phyloP scores from a whole-genome alignment of 345 rosid genomes.

The Bruguiera sexangula region DNA sequence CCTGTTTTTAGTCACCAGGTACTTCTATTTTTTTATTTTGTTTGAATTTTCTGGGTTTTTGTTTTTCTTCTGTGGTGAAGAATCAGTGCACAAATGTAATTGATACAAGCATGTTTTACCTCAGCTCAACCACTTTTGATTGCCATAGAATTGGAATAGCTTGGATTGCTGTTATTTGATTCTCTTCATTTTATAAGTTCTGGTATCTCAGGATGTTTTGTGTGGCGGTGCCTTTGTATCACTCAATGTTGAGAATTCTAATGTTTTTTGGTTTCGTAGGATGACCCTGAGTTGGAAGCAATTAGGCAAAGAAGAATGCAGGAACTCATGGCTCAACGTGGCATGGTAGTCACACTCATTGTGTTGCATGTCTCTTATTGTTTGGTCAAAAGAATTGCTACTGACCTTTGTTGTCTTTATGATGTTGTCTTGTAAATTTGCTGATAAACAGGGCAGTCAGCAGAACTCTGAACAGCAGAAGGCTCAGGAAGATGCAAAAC shows the following conservation, averaged over 20 bases:
- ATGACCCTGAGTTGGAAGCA: conserved; percentile 95
- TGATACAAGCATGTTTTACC: no score
- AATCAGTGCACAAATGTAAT: no score
- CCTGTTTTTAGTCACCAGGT: no score
- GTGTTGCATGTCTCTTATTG: not conserved
- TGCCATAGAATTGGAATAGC: not conserved
- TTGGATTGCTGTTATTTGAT: not conserved
- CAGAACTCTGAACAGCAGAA: conserved; percentile 69
- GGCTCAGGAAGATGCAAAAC: conserved; percentile 84
- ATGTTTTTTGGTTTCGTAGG: conserved; percentile 38
- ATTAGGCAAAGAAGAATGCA: conserved; percentile 95
- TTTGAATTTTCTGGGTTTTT: no score
- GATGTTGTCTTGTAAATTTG: conserved; percentile 4
- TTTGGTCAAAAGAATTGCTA: not conserved
- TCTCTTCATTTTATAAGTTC: not conserved
- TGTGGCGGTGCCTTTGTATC: not conserved
- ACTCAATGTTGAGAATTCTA: not conserved
- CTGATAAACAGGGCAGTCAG: conserved; percentile 51
- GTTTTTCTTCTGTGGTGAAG: no score
- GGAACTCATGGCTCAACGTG: conserved; percentile 88
- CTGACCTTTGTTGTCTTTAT: not conserved
- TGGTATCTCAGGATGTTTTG: not conserved
- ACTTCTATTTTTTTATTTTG: no score
- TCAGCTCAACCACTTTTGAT: no score
- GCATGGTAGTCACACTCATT: conserved; percentile 39